These are phyloP conservation scores for Blastomyces emzantsi DNA, from an alignment of 2,329 filamentous ascomycete species.

Conservation along the genomic window DNA sequence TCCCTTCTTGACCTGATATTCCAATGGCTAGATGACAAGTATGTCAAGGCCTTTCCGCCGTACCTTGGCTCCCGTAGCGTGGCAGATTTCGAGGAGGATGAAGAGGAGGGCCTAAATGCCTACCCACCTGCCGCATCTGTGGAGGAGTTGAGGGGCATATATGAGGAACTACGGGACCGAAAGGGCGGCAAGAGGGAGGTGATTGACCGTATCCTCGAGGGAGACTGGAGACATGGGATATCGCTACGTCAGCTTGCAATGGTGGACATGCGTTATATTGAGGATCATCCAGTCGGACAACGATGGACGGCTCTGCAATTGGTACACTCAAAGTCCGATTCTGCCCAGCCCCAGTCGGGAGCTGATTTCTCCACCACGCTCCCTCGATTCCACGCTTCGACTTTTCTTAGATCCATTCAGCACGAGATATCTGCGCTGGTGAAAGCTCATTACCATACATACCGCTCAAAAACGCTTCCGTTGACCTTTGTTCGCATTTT, in stretches of 20 bases:
- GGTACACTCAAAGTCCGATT: conserved; percentile 19
- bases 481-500: conserved; percentile 69
- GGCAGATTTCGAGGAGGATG: conserved; percentile 32
- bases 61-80: conserved; percentile 36
- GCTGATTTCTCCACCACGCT: conserved; percentile 35
- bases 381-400: conserved; percentile 70
- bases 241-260: conserved; percentile 48
- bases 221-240: conserved; percentile 49
- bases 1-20: conserved; percentile 63
- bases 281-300: conserved; percentile 42
- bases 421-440: conserved; percentile 65
- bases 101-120: conserved; percentile 54
- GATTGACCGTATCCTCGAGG: conserved; percentile 48
- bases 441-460: conserved; percentile 75
- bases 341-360: conserved; percentile 17
- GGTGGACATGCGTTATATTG: conserved; percentile 45
- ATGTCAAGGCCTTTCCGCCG: conserved; percentile 51
- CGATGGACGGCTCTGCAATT: conserved; percentile 49
- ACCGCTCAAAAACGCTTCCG: conserved; percentile 55
- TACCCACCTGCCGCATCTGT: conserved; percentile 60
- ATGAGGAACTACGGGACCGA: conserved; percentile 49
- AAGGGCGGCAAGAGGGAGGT: conserved; percentile 47
- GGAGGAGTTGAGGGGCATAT: conserved; percentile 57
- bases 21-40: conserved; percentile 65
- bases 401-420: conserved; percentile 69